phyloP scores from a whole-genome alignment of 306 rosid species.

The Rosa rugosa region DNA sequence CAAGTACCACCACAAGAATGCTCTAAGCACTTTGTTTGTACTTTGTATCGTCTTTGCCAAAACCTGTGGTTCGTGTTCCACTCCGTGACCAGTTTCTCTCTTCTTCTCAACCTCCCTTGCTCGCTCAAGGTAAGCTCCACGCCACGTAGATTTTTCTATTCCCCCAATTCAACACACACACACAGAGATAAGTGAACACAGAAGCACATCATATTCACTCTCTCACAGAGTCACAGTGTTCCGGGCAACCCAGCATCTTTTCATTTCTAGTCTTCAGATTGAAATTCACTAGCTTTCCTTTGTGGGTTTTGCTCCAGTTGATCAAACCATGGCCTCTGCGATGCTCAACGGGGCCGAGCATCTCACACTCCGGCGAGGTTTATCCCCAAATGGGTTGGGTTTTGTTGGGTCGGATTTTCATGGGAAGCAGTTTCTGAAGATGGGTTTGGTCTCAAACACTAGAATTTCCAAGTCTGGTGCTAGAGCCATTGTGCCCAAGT shows the following conservation, averaged over 20 bases:
- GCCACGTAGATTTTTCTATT: background rate
- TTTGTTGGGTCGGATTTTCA: slow-evolving; percentile 50
- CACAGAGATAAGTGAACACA: slow-evolving; percentile 4
- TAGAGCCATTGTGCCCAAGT: slow-evolving; percentile 36
- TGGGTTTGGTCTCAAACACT: slow-evolving; percentile 31
- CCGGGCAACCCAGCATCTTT: background rate
- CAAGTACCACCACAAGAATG: slow-evolving; percentile 7
- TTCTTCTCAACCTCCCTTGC: slow-evolving; percentile 10
- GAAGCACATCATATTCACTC: background rate
- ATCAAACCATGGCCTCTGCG: slow-evolving; percentile 57
- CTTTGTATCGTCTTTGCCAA: background rate
- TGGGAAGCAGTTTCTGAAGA: slow-evolving; percentile 40
- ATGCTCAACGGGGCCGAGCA: slow-evolving; percentile 69
- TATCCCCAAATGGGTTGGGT: slow-evolving; percentile 49
- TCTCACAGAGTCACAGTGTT: background rate
- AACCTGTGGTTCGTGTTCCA: slow-evolving; percentile 24
- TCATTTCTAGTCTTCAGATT: slow-evolving; percentile 12
- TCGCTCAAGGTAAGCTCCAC: slow-evolving; percentile 12
- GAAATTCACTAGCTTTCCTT: slow-evolving; percentile 18
- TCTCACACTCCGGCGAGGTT: slow-evolving; percentile 42
- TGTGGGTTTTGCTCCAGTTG: slow-evolving; percentile 9
- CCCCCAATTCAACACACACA: background rate
- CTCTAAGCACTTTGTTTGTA: background rate
- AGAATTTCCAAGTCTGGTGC: slow-evolving; percentile 34
- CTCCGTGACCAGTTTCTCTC: background rate